phyloP scores from a whole-genome alignment of 345 rosid genomes.

The Psidium friedrichsthalianum region DNA sequence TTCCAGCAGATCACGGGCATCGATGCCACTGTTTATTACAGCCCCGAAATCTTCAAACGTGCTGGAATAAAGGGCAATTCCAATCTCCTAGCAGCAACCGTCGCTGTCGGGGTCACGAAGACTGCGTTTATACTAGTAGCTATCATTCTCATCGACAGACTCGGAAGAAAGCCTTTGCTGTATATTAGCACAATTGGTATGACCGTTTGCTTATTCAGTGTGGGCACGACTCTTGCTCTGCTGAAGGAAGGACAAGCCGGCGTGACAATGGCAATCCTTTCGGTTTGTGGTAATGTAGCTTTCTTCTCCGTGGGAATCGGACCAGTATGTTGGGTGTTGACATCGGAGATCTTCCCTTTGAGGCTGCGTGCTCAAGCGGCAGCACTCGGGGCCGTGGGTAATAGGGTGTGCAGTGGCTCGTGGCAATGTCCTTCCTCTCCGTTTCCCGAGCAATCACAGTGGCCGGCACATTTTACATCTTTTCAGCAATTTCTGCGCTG shows the following conservation, averaged over 20 bases:
- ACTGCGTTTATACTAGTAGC: constrained; percentile 58
- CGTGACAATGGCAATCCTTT: constrained; percentile 32
- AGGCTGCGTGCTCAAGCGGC: constrained; percentile 74
- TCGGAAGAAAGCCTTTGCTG: constrained; percentile 72
- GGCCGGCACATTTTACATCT: constrained; percentile 56
- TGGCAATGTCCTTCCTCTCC: constrained; percentile 77
- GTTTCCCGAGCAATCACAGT: constrained; percentile 46
- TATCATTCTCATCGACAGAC: constrained; percentile 47
- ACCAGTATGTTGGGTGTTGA: constrained; percentile 74
- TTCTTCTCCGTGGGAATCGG: constrained; percentile 82
- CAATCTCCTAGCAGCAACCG: constrained; percentile 60
- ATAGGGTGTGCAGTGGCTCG: constrained; percentile 60
- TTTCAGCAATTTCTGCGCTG: constrained; percentile 47
- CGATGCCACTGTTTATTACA: constrained; percentile 76
- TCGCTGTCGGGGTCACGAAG: constrained; percentile 67
- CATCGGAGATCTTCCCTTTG: constrained; percentile 72
- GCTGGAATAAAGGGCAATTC: constrained; percentile 56
- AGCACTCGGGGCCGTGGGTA: constrained; percentile 70
- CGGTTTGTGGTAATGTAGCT: constrained; percentile 69
- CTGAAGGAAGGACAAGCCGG: constrained; percentile 34
- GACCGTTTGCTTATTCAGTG: constrained; percentile 55
- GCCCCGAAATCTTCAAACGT: constrained; percentile 56
- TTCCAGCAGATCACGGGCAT: constrained; percentile 79
- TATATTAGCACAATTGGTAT: constrained; percentile 78
- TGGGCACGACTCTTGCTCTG: constrained; percentile 45